Conservation (phyloP, 345 rosid genomes). For the Capsella bursapastoris region DNA sequence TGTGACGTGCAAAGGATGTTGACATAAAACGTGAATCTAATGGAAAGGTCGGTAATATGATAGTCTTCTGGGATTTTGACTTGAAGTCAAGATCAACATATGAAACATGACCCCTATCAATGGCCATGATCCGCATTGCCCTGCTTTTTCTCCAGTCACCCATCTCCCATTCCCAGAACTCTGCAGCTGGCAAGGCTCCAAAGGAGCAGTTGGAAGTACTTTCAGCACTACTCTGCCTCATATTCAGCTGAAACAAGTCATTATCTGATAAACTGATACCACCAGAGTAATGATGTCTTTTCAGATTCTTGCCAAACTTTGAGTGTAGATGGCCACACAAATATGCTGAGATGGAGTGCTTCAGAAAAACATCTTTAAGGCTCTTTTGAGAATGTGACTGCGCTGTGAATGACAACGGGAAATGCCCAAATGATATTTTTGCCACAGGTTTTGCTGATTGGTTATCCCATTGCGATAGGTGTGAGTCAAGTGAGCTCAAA, state of each 20-base stretch:
- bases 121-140: constrained; percentile 79
- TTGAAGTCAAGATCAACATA: constrained; percentile 71
- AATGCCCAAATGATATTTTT: constrained; percentile 91
- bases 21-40: constrained; percentile 93
- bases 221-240: constrained; percentile 54
- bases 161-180: constrained; percentile 99
- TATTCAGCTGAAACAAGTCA: constrained; percentile 72
- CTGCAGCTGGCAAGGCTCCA: constrained; percentile 55
- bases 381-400: constrained; percentile 60
- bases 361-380: constrained; percentile 78
- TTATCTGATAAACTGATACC: constrained; percentile 45
- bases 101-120: constrained; percentile 90
- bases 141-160: constrained; percentile 96
- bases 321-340: constrained; percentile 92
- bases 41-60: constrained; percentile 88
- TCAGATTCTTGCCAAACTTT: constrained; percentile 84
- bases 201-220: constrained; percentile 61
- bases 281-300: constrained; percentile 68
- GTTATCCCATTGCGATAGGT: constrained; percentile 80
- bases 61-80: constrained; percentile 61
- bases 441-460: constrained; percentile 61
- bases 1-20: constrained; percentile 56
- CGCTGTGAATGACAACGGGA: constrained; percentile 86
- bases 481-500: constrained; percentile 59
- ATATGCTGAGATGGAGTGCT: constrained; percentile 84